Evolutionary conservation across 768 basidiomycete species (phyloP).

Genomic region (Kwoniella dendrophila): DNA sequence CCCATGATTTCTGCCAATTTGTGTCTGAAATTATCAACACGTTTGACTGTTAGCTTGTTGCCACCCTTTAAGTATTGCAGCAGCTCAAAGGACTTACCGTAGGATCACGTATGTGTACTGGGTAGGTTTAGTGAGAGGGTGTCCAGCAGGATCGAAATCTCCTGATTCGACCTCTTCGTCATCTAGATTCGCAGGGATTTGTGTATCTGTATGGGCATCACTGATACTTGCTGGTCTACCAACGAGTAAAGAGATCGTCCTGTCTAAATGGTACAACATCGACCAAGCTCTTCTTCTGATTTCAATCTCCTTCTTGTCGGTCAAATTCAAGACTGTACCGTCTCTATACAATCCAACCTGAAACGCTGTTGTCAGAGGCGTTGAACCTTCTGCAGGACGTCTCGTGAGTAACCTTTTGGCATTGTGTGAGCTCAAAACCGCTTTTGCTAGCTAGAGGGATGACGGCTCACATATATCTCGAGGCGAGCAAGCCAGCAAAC

Average conservation of each 20-base stretch:
- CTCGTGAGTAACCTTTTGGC: slow-evolving; percentile 53
- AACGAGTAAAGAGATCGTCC: slow-evolving; percentile 56
- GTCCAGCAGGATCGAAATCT: slow-evolving; percentile 54
- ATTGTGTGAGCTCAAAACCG: background rate
- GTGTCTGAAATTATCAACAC: slow-evolving; percentile 33
- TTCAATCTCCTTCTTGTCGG: slow-evolving; percentile 56
- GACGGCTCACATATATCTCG: slow-evolving; percentile 55
- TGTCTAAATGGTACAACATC: slow-evolving; percentile 56
- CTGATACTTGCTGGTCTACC: slow-evolving; percentile 56
- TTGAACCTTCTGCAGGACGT: slow-evolving; percentile 56
- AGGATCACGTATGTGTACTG: slow-evolving; percentile 56
- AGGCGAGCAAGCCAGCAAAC: slow-evolving; percentile 55
- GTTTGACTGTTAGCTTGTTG: background rate
- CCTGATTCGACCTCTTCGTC: slow-evolving; percentile 55
- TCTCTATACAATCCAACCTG: slow-evolving; percentile 57
- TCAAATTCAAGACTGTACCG: slow-evolving; percentile 54
- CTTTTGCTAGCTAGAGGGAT: background rate
- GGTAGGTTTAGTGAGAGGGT: slow-evolving; percentile 54
- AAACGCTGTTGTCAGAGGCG: slow-evolving; percentile 56
- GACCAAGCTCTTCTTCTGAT: slow-evolving; percentile 55
- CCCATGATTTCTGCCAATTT: slow-evolving; percentile 56
- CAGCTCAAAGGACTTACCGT: slow-evolving; percentile 24
- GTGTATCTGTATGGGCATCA: slow-evolving; percentile 55
- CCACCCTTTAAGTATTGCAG: background rate
- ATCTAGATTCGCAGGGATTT: slow-evolving; percentile 55